Evolutionary conservation across 2,329 filamentous ascomycete genomes (phyloP).

Genomic region (Pseudocercospora vitis): DNA sequence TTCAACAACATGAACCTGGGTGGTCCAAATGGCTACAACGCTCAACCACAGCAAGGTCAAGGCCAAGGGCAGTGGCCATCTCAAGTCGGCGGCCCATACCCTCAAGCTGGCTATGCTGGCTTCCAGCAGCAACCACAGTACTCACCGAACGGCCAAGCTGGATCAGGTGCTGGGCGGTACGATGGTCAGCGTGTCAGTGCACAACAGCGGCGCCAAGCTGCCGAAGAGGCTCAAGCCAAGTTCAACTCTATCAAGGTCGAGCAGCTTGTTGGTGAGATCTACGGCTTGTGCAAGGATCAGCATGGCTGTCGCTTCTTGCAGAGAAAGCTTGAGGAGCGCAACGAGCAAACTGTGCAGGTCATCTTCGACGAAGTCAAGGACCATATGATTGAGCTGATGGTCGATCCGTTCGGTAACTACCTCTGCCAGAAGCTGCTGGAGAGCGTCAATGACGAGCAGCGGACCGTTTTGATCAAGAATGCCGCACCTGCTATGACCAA

Average conservation of each 20-base stretch:
- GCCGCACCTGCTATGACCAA: conserved; percentile 83
- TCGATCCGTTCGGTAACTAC: conserved; percentile 98
- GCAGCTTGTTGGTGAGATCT: conserved; percentile 77
- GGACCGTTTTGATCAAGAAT: conserved; percentile 87
- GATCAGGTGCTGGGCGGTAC: conserved; percentile 47
- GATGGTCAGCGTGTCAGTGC: conserved; percentile 76
- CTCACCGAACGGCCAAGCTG: conserved; percentile 48
- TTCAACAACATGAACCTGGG: conserved; percentile 66
- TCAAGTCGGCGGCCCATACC: conserved; percentile 21
- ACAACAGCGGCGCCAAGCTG: conserved; percentile 71
- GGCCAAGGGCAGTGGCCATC: conserved; percentile 29
- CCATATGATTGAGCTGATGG: conserved; percentile 97
- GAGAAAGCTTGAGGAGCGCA: conserved; percentile 92
- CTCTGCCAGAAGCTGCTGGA: conserved; percentile 98
- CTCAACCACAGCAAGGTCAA: conserved; percentile 30
- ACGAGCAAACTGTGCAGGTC: conserved; percentile 78
- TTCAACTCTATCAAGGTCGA: conserved; percentile 83
- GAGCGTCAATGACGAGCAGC: conserved; percentile 91
- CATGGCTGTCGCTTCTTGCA: conserved; percentile 96
- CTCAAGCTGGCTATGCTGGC: conserved; percentile 53
- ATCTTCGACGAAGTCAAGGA: conserved; percentile 93
- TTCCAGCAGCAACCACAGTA: conserved; percentile 48
- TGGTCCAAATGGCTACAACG: conserved; percentile 40
- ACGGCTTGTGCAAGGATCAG: conserved; percentile 92
- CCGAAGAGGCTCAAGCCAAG: conserved; percentile 70